Evolutionary conservation across 108 stramenopile genomes (phyloP).

Genomic region (Bacterosira constricta): DNA sequence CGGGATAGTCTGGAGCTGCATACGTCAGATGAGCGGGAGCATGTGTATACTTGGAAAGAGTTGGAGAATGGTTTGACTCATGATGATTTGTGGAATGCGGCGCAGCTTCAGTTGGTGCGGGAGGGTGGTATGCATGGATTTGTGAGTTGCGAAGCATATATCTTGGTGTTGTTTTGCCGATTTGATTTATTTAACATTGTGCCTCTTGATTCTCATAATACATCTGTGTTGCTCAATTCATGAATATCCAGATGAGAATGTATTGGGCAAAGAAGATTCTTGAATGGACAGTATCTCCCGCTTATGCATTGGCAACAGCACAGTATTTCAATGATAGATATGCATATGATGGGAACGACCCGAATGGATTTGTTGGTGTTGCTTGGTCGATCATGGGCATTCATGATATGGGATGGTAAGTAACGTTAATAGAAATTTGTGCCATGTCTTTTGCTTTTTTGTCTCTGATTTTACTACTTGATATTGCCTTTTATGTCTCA

Average conservation of each 20-base stretch:
- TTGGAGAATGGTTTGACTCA: slow-evolving; percentile 90
- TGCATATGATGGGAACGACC: slow-evolving; percentile 95
- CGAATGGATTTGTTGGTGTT: slow-evolving; percentile 98
- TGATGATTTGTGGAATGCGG: slow-evolving; percentile 99
- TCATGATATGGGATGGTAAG: slow-evolving; percentile 95
- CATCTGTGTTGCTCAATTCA: neutral
- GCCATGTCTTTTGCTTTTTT: neutral
- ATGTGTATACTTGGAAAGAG: slow-evolving; percentile 80
- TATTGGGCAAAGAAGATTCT: slow-evolving; percentile 99
- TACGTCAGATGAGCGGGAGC: slow-evolving; percentile 81
- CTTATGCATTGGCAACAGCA: slow-evolving; percentile 82
- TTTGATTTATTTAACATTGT: neutral
- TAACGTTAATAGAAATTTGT: slow-evolving; percentile 16
- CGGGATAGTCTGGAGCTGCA: slow-evolving; percentile 88
- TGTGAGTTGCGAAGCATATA: no score
- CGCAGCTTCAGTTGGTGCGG: slow-evolving; percentile 89
- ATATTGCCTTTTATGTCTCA: neutral
- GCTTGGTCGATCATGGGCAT: slow-evolving; percentile 97
- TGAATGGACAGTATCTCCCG: slow-evolving; percentile 94
- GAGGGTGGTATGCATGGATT: slow-evolving; percentile 99
- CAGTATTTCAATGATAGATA: slow-evolving; percentile 98
- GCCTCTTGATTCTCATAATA: neutral
- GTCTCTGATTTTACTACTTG: neutral
- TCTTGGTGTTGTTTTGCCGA: neutral
- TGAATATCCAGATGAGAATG: slow-evolving; percentile 90